Conservation (phyloP, 2,329 filamentous ascomycete genomes). For the Chaetomium strumarium region DNA sequence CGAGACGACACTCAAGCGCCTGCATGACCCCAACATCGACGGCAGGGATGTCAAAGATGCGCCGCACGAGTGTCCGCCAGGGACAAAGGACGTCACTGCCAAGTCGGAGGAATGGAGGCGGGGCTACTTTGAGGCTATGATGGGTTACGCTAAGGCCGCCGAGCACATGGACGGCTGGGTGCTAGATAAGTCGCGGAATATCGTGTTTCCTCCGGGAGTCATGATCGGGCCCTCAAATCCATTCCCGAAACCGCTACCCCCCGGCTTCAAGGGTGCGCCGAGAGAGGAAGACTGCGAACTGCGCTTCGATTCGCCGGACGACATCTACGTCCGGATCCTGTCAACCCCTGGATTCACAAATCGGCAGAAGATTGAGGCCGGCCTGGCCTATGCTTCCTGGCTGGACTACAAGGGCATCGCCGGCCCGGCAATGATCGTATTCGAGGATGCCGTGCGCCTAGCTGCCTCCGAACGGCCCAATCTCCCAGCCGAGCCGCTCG, state of each 20-base stretch:
- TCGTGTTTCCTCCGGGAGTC: constrained; percentile 65
- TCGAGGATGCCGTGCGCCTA: constrained; percentile 69
- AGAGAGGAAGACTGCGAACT: constrained; percentile 68
- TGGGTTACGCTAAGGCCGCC: constrained; percentile 68
- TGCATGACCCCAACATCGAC: constrained; percentile 65
- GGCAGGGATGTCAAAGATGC: constrained; percentile 59
- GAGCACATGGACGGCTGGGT: constrained; percentile 80
- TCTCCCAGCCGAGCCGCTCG: constrained; percentile 38
- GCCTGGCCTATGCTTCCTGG: constrained; percentile 78
- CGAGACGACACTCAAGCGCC: constrained; percentile 52
- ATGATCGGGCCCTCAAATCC: constrained; percentile 82
- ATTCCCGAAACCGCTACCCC: constrained; percentile 64
- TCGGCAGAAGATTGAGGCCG: constrained; percentile 75
- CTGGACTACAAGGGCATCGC: constrained; percentile 67
- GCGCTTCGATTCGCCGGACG: constrained; percentile 65
- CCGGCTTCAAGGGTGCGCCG: constrained; percentile 56
- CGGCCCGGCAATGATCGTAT: constrained; percentile 64
- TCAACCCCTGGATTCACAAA: constrained; percentile 72
- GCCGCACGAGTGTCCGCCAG: constrained; percentile 37
- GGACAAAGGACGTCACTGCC: constrained; percentile 61
- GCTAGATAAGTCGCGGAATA: constrained; percentile 57
- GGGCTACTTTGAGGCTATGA: constrained; percentile 77
- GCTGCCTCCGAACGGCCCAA: constrained; percentile 54
- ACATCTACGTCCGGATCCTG: constrained; percentile 75
- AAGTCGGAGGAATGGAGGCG: constrained; percentile 81